Conservation (phyloP, 208 protist species). For the Acanthamoeba comandoni region DNA sequence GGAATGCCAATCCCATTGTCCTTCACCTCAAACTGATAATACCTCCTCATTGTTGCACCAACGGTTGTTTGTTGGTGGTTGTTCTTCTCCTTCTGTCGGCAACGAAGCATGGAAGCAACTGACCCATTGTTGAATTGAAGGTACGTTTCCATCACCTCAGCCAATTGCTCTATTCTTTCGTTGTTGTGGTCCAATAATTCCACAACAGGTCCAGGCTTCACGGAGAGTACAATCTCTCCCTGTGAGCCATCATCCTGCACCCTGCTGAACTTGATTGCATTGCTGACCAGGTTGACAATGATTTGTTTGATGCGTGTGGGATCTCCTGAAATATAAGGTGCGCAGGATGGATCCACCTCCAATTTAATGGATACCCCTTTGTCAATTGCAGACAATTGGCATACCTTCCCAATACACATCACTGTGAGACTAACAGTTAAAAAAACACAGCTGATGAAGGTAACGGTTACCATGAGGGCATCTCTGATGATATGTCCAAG, state of each 20-base stretch:
- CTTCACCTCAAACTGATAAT: background rate
- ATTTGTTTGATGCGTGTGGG: conserved; percentile 78
- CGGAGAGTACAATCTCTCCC: background rate
- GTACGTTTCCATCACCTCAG: background rate
- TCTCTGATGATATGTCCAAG: background rate
- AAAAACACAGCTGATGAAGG: too few relatives aligned
- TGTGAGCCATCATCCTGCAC: background rate
- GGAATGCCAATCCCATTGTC: conserved; percentile 87
- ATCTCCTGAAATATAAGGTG: background rate
- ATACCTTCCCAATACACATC: too few relatives aligned
- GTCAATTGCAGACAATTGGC: background rate
- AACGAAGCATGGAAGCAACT: too few relatives aligned
- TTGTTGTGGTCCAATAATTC: background rate
- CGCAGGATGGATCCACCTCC: background rate
- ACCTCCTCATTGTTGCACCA: background rate
- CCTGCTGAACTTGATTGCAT: conserved; percentile 83
- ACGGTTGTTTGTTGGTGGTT: too few relatives aligned
- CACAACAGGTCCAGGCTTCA: background rate
- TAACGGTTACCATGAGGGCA: conserved; percentile 13
- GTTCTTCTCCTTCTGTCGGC: too few relatives aligned
- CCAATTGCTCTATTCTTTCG: background rate
- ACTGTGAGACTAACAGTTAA: too few relatives aligned
- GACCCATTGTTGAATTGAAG: too few relatives aligned
- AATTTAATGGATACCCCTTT: background rate
- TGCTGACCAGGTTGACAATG: conserved; percentile 80